A percentile compares a stretch with the other conserved stretches of the same genome.
These are phyloP conservation scores for Aspergillus neotritici DNA, from an alignment of 2,329 filamentous ascomycete genomes.

Conservation along the genomic window DNA sequence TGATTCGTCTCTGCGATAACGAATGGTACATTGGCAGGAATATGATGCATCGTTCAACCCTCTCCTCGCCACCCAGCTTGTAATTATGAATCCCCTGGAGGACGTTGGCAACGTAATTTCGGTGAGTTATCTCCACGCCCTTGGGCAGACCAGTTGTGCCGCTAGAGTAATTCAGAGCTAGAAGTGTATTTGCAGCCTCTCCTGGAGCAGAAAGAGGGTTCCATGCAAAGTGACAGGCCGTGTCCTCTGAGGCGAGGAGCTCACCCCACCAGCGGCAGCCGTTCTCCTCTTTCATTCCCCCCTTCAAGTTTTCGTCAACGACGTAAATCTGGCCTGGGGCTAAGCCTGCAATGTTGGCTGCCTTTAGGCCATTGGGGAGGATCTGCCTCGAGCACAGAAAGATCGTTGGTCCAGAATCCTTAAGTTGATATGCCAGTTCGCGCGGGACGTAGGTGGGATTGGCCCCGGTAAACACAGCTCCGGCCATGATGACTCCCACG, in stretches of 20 bases:
- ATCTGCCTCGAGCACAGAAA: conserved; percentile 55
- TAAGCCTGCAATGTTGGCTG: conserved; percentile 56
- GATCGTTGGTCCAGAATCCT: conserved; percentile 63
- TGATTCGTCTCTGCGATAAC: conserved; percentile 65
- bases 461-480: conserved; percentile 70
- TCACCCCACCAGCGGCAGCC: conserved; percentile 59
- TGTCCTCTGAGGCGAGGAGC: conserved; percentile 49
- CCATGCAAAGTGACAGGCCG: conserved; percentile 60
- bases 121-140: conserved; percentile 73
- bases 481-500: conserved; percentile 69
- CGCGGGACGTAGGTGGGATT: conserved; percentile 64
- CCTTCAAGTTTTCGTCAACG: conserved; percentile 55
- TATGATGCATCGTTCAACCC: conserved; percentile 49
- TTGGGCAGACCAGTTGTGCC: conserved; percentile 78
- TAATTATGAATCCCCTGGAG: conserved; percentile 50
- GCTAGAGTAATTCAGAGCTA: conserved; percentile 67
- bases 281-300: conserved; percentile 29
- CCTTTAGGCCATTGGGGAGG: conserved; percentile 60
- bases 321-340: conserved; percentile 54
- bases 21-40: conserved; percentile 75
- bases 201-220: conserved; percentile 41
- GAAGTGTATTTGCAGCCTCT: conserved; percentile 30
- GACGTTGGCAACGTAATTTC: conserved; percentile 68
- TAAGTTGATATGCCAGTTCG: conserved; percentile 70
- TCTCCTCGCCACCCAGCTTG: conserved; percentile 46